A percentile compares a stretch with the other conserved stretches of the same genome.
phyloP scores from a whole-genome alignment of 306 rosid species.

The Cucurbita moschata region DNA sequence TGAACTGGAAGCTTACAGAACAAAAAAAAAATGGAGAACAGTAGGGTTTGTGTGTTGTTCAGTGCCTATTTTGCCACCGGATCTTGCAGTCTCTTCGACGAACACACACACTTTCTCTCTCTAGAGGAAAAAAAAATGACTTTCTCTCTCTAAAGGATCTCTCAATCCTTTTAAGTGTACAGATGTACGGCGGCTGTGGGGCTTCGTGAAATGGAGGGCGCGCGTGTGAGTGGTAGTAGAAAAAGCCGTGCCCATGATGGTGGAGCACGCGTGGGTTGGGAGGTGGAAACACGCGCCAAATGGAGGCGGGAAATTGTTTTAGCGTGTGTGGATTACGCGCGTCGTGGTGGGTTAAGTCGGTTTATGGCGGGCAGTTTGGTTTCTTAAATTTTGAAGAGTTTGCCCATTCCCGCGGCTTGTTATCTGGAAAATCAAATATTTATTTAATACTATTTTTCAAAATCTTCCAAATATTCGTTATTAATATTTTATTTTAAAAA shows the following conservation, averaged over 20 bases:
- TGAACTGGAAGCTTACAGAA: conserved; percentile 11
- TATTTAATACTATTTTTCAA: too few relatives aligned
- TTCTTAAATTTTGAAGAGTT: conserved; percentile 20
- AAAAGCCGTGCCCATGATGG: conserved; percentile 47
- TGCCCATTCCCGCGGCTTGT: conserved; percentile 4
- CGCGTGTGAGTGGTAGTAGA: conserved; percentile 30
- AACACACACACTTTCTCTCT: conserved; percentile 10
- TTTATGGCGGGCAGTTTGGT: conserved; percentile 24
- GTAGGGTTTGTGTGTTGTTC: conserved; percentile 23
- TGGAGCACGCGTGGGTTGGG: not conserved
- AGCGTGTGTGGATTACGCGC: not conserved
- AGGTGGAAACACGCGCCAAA: not conserved
- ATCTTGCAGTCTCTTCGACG: conserved; percentile 31
- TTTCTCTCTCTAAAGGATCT: conserved; percentile 61
- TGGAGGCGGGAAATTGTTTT: not conserved
- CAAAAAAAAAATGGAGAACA: not conserved
- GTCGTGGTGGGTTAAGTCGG: not conserved
- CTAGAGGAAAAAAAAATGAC: not conserved
- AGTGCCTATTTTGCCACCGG: conserved; percentile 31
- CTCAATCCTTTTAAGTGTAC: conserved; percentile 30
- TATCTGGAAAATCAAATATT: not conserved
- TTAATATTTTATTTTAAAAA: too few relatives aligned
- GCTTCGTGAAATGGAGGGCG: conserved; percentile 17
- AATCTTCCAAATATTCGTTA: too few relatives aligned
- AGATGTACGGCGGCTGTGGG: conserved; percentile 54